These are phyloP conservation scores for Fusarium sp. DNA, from an alignment of 2,329 filamentous ascomycete species.

Conservation along the genomic window DNA sequence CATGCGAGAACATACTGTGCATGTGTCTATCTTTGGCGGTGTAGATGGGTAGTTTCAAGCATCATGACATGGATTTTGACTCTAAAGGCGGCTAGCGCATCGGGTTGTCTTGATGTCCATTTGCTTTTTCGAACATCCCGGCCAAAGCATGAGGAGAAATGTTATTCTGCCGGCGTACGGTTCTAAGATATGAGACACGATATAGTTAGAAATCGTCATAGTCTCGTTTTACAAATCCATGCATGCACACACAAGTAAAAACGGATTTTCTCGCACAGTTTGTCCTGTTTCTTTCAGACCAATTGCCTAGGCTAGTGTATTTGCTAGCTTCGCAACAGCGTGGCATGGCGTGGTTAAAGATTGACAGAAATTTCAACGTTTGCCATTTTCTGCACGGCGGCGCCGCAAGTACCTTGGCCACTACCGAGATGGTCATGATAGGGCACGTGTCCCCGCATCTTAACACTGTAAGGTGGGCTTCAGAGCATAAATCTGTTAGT, in stretches of 20 bases:
- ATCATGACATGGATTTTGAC: conserved; percentile 10
- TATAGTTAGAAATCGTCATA: conserved; percentile 12
- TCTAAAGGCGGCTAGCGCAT: conserved; percentile 11
- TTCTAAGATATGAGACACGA: conserved; percentile 22
- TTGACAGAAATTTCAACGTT: conserved; percentile 41
- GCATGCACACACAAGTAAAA: not conserved
- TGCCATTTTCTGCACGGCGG: conserved; percentile 23
- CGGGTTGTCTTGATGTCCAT: conserved; percentile 12
- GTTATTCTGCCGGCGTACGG: not conserved
- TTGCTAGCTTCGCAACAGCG: conserved; percentile 33
- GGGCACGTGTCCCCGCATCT: conserved; percentile 30
- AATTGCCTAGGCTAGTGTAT: conserved; percentile 23
- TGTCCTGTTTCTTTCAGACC: conserved; percentile 10
- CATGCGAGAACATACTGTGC: conserved; percentile 8
- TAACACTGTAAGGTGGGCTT: conserved; percentile 11
- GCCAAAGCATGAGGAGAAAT: conserved; percentile 6
- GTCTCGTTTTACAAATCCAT: not conserved
- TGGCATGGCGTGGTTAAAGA: conserved; percentile 21
- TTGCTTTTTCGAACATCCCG: conserved; percentile 34
- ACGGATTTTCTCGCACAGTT: conserved; percentile 23
- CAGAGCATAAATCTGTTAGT: conserved; percentile 28
- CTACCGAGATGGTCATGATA: conserved; percentile 35
- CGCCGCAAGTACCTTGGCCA: conserved; percentile 40
- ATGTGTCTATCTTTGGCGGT: conserved; percentile 37
- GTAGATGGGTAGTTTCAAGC: conserved; percentile 32